Evolutionary conservation across 2,329 filamentous ascomycete species (phyloP), one percentile per base, ranked within the genome.

Genomic region (Fusarium mexicanum): DNA sequence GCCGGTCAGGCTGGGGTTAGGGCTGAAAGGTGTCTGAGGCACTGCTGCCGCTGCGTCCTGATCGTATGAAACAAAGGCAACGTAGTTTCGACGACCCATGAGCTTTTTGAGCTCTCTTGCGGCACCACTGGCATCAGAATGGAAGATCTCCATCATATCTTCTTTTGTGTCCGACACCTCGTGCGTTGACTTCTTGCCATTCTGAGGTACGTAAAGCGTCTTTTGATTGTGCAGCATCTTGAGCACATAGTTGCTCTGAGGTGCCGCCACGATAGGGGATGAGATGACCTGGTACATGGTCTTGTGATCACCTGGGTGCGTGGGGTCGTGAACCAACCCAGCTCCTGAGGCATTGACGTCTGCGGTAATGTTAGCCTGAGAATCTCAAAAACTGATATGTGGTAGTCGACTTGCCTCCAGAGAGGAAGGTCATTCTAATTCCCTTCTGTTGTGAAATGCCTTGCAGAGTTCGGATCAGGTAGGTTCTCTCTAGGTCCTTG

Each of bases 121-220:
- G 41, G 90, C 87, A n/a, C 96, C 96, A 61, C 92, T 94, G 22
- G 96, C 94, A 78, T 99, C 96, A 13, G 92, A 94, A 79, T 96
- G 94, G 88, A 99, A 99, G 76, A 99, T 97, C 86, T 99, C 96
- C 93, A 99, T 97, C 96, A 99, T 99, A 84, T 99, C 96, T 83
- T 99, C 96, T 84, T 99, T 98, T 53, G 96, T 99, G 81, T 99
- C 96, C 4, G 92, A 93, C 3, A 93, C 89, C 73, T 92, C 89
- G 70, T 94, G 90, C 4, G 88, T 92, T 2, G 93, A 91, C 74
- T 90, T 89, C 64, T 94, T 91, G 3, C 96, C 96, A 82, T 99
- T 99, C 62, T 90, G 88, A 0, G 96, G 96, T 62, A 99, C 88
- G 82, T 98, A 99, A 35, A 98, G 90, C 43, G 93, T 90, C 83